Evolutionary conservation across 2,329 filamentous ascomycete genomes (phyloP).

Genomic region (Paramyrothecium roridum): DNA sequence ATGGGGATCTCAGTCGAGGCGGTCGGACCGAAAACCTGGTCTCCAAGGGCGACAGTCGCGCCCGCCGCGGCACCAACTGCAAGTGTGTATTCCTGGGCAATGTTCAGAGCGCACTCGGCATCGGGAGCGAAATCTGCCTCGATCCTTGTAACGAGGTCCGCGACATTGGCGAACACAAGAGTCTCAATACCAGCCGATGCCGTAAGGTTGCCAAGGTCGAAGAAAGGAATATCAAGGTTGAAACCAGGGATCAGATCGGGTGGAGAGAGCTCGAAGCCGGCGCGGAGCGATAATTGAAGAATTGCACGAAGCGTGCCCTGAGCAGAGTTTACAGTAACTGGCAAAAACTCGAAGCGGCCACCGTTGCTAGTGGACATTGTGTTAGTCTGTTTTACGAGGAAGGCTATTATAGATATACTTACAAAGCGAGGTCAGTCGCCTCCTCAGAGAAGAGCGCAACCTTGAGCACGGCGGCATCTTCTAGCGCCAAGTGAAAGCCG

Average conservation of each 20-base stretch:
- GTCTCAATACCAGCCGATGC: conserved; percentile 44
- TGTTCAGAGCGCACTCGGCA: not conserved
- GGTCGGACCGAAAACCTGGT: conserved; percentile 46
- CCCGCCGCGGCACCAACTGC: conserved; percentile 53
- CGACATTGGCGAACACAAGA: conserved; percentile 47
- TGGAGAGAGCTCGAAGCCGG: conserved; percentile 30
- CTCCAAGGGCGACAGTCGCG: conserved; percentile 41
- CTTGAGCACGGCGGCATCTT: conserved; percentile 45
- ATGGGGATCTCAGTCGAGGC: conserved; percentile 44
- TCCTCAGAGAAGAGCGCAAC: conserved; percentile 48
- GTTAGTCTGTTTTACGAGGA: not conserved
- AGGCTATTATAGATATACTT: not conserved
- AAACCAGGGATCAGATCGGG: conserved; percentile 1
- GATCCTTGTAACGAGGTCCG: conserved; percentile 50
- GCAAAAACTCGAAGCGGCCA: conserved; percentile 54
- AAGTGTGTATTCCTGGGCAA: conserved; percentile 37
- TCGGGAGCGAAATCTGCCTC: conserved; percentile 24
- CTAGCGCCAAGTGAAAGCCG: conserved; percentile 53
- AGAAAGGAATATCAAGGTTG: not conserved
- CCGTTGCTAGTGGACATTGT: conserved; percentile 28
- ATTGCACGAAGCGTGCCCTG: conserved; percentile 39
- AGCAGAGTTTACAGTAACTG: conserved; percentile 44
- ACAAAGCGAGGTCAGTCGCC: conserved; percentile 41
- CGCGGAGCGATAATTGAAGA: conserved; percentile 43
- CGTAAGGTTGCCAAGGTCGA: conserved; percentile 9